Base-by-base conservation (phyloP, 768 basidiomycete genomes). In the Hemileccinum impolitum region DNA sequence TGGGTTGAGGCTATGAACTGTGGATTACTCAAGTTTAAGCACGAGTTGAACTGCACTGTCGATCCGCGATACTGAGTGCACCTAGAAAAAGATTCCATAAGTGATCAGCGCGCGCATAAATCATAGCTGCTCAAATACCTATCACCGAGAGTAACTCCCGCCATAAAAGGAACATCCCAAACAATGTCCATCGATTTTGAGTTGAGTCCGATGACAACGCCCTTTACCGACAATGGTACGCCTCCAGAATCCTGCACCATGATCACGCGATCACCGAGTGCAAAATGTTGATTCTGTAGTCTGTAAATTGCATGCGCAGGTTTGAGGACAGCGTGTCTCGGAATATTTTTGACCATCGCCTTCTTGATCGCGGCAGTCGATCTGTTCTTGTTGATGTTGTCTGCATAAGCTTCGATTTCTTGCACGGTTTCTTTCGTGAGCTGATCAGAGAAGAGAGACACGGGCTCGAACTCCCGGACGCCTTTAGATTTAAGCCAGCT, bases 81-180 rank as follows among this genome's bases (percentile, higher is more conserved):
- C 54, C 92, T 92, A 54, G 23, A 38, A 31, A 11, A 43, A 17
- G 15, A 28, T 28, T 47, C 34, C 49, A 32, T 30, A 11, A 43
- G 26, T 11, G 10, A n/a, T 7, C 12, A 17, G 21, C 2, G 18
- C 39, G 5, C 9, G 11, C n/a, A 21, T 10, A n/a, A 39, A 15
- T 17, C 19, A 21, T 2, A 21, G 40, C 10, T 13, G 28, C 14
- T 25, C 25, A 36, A 34, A 61, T 58, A 92, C 89, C 94, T 76
- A 59, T 90, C 90, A 4, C 84, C 83, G 11, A 98, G 72, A 0
- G 90, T 96, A 3, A 79, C 77, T 7, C 96, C 96, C 18, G 92
- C 84, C 82, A 99, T 90, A 70, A 99, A 98, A 1, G 92, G 79
- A 19, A 87, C 85, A 65, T 99, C 96, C 90, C 96, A 98, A 0